Base-by-base conservation (phyloP, 75 land plant genomes). In the Selaginella tamariscina region DNA sequence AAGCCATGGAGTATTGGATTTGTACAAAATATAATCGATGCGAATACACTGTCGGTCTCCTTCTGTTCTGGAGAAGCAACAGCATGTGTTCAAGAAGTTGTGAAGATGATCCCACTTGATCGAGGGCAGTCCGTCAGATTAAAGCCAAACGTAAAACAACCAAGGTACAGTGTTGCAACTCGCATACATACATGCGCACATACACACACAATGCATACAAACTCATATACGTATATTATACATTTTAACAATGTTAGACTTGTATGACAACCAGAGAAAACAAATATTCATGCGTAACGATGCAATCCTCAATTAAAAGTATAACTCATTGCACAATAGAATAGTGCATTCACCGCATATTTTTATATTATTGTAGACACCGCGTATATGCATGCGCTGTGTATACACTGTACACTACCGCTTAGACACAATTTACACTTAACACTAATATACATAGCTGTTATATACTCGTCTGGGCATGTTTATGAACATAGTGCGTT, bases 111-210 rank as follows among this genome's bases (percentile, higher is more conserved):
- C 21, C 62, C 62, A 23, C 26, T 59, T 8, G 62, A 59, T 59
- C 62, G 62, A 8, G 62, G 62, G 8, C 26, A 59, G 5, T 59
- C 62, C 5, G 62, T 59, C 8, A 21, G 62, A 27, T 21, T 59
- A 8, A 59, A 59, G 23, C 21, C 23, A 23, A 27, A 5, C 62
- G 26, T 59, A 9, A 59, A 59, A 27, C 62, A 59, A 27, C 62
- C 62, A 59, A 59, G 62, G 62, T n/a, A 72, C 56, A 26, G 21
- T 65, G 1, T 33, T 20, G n/a, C n/a, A n/a, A n/a, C n/a, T n/a
- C n/a, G n/a, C n/a, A n/a, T n/a, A n/a, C n/a, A n/a, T n/a, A n/a
- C n/a, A n/a, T n/a, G n/a, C n/a, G n/a, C n/a, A n/a, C n/a, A n/a
- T n/a, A n/a, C n/a, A n/a, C n/a, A n/a, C n/a, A n/a, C n/a, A n/a